These are phyloP conservation scores for Rhizopus delemar DNA, from an alignment of 371 early-diverging fungal species.

Conservation along the genomic window DNA sequence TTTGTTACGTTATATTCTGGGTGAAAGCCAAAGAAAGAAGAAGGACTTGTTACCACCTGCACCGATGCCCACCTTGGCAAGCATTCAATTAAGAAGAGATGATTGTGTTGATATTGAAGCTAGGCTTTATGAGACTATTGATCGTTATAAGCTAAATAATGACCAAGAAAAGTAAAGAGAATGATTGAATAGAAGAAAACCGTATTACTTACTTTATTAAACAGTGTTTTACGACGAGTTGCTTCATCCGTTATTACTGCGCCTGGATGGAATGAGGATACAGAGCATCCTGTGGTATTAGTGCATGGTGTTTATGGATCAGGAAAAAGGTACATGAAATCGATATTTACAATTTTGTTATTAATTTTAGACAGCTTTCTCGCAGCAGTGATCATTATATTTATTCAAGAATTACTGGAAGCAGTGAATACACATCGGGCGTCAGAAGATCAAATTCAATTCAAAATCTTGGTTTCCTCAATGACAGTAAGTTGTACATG, in stretches of 20 bases:
- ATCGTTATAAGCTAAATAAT: constrained; percentile 55
- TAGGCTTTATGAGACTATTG: constrained; percentile 38
- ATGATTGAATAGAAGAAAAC: too few relatives aligned
- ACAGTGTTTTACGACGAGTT: constrained; percentile 57
- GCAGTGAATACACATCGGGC: constrained; percentile 38
- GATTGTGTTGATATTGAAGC: constrained; percentile 50
- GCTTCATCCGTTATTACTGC: constrained; percentile 55
- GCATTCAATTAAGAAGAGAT: constrained; percentile 37
- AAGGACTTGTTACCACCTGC: constrained; percentile 22
- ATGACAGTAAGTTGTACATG: constrained; percentile 55
- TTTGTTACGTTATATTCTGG: constrained; percentile 51
- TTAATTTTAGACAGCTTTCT: constrained; percentile 57
- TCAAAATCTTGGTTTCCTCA: constrained; percentile 63
- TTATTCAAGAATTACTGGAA: constrained; percentile 62
- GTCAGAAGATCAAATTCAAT: constrained; percentile 41
- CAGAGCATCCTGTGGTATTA: constrained; percentile 42
- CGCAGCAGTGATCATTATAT: constrained; percentile 76
- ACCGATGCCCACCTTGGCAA: constrained; percentile 19
- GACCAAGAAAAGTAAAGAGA: constrained; percentile 59
- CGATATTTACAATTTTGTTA: constrained; percentile 7
- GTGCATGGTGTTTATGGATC: constrained; percentile 78
- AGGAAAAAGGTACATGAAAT: constrained; percentile 65
- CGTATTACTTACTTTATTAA: neutral
- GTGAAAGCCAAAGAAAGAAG: constrained; percentile 17
- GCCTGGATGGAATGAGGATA: constrained; percentile 49